Percentiles rank a stretch among this genome's conserved stretches.
Evolutionary conservation across 176 grass and related monocot species (phyloP).

Genomic region (Hordeum vulgare): MorexV3_pseudomolecules_assembly NC_058520.1:574758014-574758513

Average conservation of each 20-base stretch:
- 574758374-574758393: too few species aligned
- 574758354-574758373: too few species aligned
- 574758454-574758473: too few species aligned
- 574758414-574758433: too few species aligned
- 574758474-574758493: too few species aligned
- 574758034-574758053: background rate
- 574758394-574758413: too few species aligned
- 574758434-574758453: too few species aligned
- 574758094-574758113: background rate
- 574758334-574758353: too few species aligned
- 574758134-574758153: slow-evolving; percentile 3
- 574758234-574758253: background rate
- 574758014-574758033: background rate
- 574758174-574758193: background rate
- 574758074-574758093: background rate
- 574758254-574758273: background rate
- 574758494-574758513: too few species aligned
- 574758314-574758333: too few species aligned
- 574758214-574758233: background rate
- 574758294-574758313: too few species aligned
- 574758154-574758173: background rate
- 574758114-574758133: background rate
- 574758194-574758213: background rate
- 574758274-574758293: too few species aligned
- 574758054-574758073: background rate